These are phyloP conservation scores for Cruciata laevipes DNA, from an alignment of 257 asterid species.

Conservation along the genomic window DNA sequence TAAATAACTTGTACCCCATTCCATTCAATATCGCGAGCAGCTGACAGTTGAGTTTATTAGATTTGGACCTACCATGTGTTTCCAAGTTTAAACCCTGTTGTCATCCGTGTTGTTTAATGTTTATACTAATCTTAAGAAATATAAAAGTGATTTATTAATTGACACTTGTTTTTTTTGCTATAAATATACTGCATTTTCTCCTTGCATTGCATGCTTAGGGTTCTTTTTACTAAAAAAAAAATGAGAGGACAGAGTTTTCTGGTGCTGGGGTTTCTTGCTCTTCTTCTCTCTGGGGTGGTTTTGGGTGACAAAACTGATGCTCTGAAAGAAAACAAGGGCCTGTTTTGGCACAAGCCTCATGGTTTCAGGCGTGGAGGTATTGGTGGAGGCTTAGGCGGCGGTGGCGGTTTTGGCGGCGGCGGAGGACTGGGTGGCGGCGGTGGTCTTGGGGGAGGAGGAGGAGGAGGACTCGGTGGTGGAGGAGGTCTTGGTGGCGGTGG, in stretches of 20 bases:
- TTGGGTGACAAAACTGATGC: slow-evolving; percentile 16
- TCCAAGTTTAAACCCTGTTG: background rate
- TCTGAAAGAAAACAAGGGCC: slow-evolving; percentile 30
- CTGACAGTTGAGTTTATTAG: slow-evolving; percentile 8
- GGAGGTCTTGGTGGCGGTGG: slow-evolving; percentile 19
- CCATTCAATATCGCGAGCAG: slow-evolving; percentile 4
- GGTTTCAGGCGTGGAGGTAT: slow-evolving; percentile 29
- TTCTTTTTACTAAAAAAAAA: background rate
- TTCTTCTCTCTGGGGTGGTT: slow-evolving; percentile 26
- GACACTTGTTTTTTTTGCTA: slow-evolving; percentile 6
- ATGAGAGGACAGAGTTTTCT: slow-evolving; percentile 21
- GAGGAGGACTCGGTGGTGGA: slow-evolving; percentile 20
- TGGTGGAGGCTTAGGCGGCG: slow-evolving; percentile 26
- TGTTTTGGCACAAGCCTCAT: slow-evolving; percentile 17
- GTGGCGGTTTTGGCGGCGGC: slow-evolving; percentile 24
- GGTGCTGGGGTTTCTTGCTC: slow-evolving; percentile 21
- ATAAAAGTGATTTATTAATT: background rate
- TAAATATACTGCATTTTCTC: slow-evolving; percentile 16
- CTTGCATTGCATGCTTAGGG: slow-evolving; percentile 25
- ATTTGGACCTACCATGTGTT: slow-evolving; percentile 14
- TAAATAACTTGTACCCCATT: slow-evolving; percentile 14
- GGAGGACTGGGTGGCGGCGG: slow-evolving; percentile 33
- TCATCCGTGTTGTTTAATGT: background rate
- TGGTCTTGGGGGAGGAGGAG: slow-evolving; percentile 16
- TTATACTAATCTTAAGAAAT: background rate